Evolutionary conservation across 805 yeast species (phyloP).

Genomic region (Metschnikowia corniflorae): DNA sequence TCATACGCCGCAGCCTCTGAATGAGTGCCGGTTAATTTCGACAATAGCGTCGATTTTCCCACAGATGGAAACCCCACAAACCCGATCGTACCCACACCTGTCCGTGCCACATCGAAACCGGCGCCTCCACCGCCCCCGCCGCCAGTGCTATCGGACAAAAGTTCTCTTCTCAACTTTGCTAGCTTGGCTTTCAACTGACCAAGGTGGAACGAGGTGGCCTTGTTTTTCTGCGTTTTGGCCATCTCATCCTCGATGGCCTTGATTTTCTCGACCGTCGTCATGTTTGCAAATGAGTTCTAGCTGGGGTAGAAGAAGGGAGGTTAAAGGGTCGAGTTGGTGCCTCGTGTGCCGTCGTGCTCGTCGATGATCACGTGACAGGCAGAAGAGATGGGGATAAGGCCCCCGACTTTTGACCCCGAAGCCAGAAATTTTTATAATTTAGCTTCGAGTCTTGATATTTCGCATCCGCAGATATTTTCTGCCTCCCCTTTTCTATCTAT

Average conservation of each 20-base stretch:
- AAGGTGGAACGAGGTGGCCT: slow-evolving; percentile 95
- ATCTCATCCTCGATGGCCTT: slow-evolving; percentile 94
- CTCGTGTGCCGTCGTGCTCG: no score
- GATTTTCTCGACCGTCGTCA: slow-evolving; percentile 57
- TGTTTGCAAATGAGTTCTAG: no score
- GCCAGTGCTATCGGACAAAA: slow-evolving; percentile 60
- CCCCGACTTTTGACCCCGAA: no score
- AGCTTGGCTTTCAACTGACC: slow-evolving; percentile 96
- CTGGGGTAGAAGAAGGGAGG: no score
- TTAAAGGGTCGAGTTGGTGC: no score
- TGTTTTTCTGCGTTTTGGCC: slow-evolving; percentile 97
- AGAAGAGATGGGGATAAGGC: no score
- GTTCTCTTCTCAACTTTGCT: slow-evolving; percentile 91
- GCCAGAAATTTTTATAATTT: no score
- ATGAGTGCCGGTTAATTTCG: slow-evolving; percentile 90
- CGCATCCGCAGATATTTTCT: no score
- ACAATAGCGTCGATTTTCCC: slow-evolving; percentile 80
- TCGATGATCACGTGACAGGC: no score
- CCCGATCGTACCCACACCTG: slow-evolving; percentile 97
- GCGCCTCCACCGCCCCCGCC: slow-evolving; percentile 86
- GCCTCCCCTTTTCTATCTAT: no score
- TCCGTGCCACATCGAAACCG: slow-evolving; percentile 98
- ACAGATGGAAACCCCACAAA: slow-evolving; percentile 99
- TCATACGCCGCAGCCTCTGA: slow-evolving; percentile 98
- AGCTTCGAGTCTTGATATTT: no score